Base-by-base conservation (phyloP, 1,284 basidiomycete genomes). In the Tylopilus orsonianus region DNA sequence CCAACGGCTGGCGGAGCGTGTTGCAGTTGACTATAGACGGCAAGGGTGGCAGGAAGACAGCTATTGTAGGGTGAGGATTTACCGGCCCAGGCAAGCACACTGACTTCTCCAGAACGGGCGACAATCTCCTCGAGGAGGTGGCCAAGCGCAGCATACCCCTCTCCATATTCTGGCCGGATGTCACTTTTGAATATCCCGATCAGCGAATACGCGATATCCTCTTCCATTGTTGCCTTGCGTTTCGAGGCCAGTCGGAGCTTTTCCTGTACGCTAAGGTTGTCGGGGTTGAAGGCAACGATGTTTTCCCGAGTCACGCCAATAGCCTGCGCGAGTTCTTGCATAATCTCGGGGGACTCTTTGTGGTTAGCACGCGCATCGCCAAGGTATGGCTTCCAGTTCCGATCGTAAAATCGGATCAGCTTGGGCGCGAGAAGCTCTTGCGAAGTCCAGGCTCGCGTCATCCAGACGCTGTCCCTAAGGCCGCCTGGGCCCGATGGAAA, bases 181-280 rank as follows among this genome's bases (percentile, higher is more conserved):
- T 56, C 55, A 19, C 52, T 44, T 3, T 44, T 43, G 33, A 56
- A 55, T 23, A 56, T 48, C 1, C 55, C 55, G 12, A 56, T 54
- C 22, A 56, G 32, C 2, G 52, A 44, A 18, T 57, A 57, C 12
- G 55, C 52, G 5, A 56, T 13, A 12, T 55, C 54, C 38, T 55
- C 55, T 6, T 44, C 50, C 10, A 29, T 1, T 2, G 39, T 46
- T 7, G 55, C 55, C 1, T 42, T 33, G n/a, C 52, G 49, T 3
- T 13, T 29, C 19, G 52, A 47, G 16, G 49, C 45, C 29, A 0
- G n/a, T n/a, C n/a, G n/a, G n/a, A n/a, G n/a, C n/a, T n/a, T n/a
- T n/a, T n/a, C n/a, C n/a, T n/a, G n/a, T n/a, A n/a, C n/a, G n/a
- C n/a, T n/a, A n/a, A n/a, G n/a, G n/a, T n/a, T n/a, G n/a, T n/a